These are phyloP conservation scores for Penicillium paradoxum DNA, from an alignment of 495 filamentous ascomycete genomes.

Conservation along the genomic window DNA sequence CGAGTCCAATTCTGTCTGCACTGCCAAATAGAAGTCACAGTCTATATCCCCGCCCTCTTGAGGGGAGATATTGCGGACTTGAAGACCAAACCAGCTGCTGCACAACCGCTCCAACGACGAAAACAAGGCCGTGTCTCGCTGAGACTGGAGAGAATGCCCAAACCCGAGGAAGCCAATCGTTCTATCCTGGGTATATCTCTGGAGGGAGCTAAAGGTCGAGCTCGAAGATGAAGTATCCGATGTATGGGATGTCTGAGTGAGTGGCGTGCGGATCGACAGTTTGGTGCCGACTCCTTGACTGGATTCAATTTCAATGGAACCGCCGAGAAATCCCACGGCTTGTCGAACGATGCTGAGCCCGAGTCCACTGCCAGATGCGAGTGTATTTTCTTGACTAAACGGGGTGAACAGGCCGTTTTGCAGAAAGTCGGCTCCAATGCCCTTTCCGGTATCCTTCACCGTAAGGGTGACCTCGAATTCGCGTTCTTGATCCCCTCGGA, in stretches of 20 bases:
- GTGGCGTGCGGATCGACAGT: conserved; percentile 44
- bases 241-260: background rate
- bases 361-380: conserved; percentile 63
- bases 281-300: conserved; percentile 44
- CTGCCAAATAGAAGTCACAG: conserved; percentile 23
- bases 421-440: conserved; percentile 53
- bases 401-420: conserved; percentile 60
- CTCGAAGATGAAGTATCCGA: background rate
- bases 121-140: conserved; percentile 16
- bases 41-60: background rate
- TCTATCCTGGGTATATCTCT: conserved; percentile 7
- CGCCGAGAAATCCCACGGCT: conserved; percentile 22
- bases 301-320: conserved; percentile 27
- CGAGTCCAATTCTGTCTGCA: conserved; percentile 14
- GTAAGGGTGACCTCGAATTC: conserved; percentile 24
- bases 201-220: conserved; percentile 4
- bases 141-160: conserved; percentile 7
- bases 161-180: conserved; percentile 24
- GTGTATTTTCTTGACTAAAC: conserved; percentile 63
- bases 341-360: conserved; percentile 50
- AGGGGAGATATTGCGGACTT: background rate
- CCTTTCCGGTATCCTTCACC: conserved; percentile 62
- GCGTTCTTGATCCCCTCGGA: background rate
- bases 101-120: conserved; percentile 21
- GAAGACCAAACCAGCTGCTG: conserved; percentile 15